Percentiles rank a stretch among this genome's conserved stretches.
Evolutionary conservation across 1,284 basidiomycete species (phyloP).

Genomic region (Chalciporus sp.): DNA sequence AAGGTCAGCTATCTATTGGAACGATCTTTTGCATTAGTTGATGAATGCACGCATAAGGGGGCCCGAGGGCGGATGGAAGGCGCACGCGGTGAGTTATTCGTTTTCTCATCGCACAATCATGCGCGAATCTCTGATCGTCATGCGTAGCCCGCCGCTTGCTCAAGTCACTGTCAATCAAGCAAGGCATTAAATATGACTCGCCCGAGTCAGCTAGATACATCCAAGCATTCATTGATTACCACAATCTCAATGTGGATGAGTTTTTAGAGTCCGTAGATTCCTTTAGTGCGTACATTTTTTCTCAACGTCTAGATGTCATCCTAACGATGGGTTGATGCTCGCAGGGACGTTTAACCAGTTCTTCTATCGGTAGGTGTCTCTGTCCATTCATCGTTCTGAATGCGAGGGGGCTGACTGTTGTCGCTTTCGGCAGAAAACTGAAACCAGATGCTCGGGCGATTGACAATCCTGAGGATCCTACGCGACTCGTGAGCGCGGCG

Average conservation of each 20-base stretch:
- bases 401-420: constrained; percentile 36
- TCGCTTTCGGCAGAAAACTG: constrained; percentile 64
- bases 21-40: background rate
- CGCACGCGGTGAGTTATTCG: constrained; percentile 62
- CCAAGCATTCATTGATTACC: constrained; percentile 87
- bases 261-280: constrained; percentile 81
- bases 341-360: constrained; percentile 88
- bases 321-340: constrained; percentile 4
- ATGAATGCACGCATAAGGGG: constrained; percentile 48
- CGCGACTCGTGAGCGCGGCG: constrained; percentile 82
- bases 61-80: constrained; percentile 91
- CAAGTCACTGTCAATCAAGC: constrained; percentile 91
- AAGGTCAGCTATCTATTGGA: constrained; percentile 51
- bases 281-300: constrained; percentile 61
- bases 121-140: background rate
- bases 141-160: constrained; percentile 72
- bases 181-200: constrained; percentile 91
- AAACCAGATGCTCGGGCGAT: constrained; percentile 82
- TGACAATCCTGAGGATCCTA: constrained; percentile 72
- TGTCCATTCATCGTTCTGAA: background rate
- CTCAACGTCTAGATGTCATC: background rate
- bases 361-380: constrained; percentile 66
- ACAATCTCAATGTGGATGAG: constrained; percentile 82
- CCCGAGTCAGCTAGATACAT: constrained; percentile 87
- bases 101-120: background rate